Conservation (phyloP, 257 asterid genomes). For the Fraxinus americana region DNA sequence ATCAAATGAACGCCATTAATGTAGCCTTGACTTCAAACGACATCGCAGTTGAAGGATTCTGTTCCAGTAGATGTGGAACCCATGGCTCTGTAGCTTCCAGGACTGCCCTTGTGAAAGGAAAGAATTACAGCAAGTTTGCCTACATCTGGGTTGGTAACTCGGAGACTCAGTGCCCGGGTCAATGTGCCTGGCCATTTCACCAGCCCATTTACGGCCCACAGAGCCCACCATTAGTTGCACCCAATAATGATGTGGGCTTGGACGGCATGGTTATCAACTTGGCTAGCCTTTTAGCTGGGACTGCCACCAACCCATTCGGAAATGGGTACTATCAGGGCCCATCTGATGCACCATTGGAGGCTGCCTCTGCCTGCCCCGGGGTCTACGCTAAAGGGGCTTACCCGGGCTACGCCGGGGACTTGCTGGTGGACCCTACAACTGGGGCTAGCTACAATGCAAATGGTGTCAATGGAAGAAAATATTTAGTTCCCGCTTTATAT, state of each 20-base stretch:
- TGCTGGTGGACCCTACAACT: conserved; percentile 37
- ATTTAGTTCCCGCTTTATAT: conserved; percentile 45
- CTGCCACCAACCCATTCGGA: conserved; percentile 51
- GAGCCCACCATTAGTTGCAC: conserved; percentile 41
- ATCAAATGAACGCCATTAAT: conserved; percentile 35
- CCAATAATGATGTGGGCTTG: conserved; percentile 50
- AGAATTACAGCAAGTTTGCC: conserved; percentile 32
- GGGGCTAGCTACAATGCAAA: conserved; percentile 63
- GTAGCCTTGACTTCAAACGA: conserved; percentile 41
- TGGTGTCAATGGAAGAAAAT: conserved; percentile 48
- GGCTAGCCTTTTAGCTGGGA: conserved; percentile 53
- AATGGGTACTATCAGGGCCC: conserved; percentile 54
- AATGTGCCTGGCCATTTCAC: conserved; percentile 52
- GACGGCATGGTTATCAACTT: conserved; percentile 49
- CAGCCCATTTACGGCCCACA: conserved; percentile 59
- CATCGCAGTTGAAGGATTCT: conserved; percentile 40
- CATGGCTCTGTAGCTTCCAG: conserved; percentile 34
- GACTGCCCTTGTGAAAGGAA: conserved; percentile 23
- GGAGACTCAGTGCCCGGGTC: conserved; percentile 41
- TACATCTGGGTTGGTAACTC: conserved; percentile 50
- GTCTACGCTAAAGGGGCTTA: conserved; percentile 53
- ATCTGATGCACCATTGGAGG: conserved; percentile 50
- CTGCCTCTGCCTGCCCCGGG: conserved; percentile 57
- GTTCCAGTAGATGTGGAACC: conserved; percentile 40
- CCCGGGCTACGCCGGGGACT: conserved; percentile 55